Percentiles rank a stretch among this genome's conserved stretches.
Conservation (phyloP, 192 early-diverging fungal species). For the Backusella parvicylindrica region DNA sequence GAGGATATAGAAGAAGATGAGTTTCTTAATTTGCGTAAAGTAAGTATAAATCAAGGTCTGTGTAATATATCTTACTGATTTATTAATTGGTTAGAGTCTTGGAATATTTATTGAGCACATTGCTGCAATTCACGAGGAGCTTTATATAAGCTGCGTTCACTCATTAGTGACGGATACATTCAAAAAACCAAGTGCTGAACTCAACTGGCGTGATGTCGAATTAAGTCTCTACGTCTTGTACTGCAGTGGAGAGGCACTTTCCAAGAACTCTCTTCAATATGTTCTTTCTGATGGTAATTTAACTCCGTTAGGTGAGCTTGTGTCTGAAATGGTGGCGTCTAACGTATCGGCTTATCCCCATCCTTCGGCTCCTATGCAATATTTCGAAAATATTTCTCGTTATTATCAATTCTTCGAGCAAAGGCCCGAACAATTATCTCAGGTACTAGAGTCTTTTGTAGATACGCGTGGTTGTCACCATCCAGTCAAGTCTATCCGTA, state of each 20-base stretch:
- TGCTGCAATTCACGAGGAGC: constrained; percentile 57
- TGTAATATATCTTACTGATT: neutral
- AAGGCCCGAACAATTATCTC: constrained; percentile 58
- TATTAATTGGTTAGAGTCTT: constrained; percentile 47
- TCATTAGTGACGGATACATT: constrained; percentile 58
- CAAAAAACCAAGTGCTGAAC: constrained; percentile 45
- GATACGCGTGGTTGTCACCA: constrained; percentile 77
- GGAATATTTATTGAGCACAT: constrained; percentile 75
- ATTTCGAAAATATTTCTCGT: constrained; percentile 71
- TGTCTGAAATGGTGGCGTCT: constrained; percentile 63
- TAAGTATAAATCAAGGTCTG: constrained; percentile 14
- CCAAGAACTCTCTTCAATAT: constrained; percentile 46
- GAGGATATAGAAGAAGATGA: constrained; percentile 73
- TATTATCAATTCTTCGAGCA: constrained; percentile 72
- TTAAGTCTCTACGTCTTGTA: constrained; percentile 70
- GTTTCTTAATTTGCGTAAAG: constrained; percentile 67
- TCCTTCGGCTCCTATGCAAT: constrained; percentile 64
- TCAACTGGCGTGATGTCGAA: constrained; percentile 75
- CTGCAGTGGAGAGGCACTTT: constrained; percentile 63
- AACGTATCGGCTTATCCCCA: constrained; percentile 75
- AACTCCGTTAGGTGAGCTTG: constrained; percentile 56
- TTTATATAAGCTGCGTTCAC: constrained; percentile 57
- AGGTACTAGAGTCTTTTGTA: constrained; percentile 72
- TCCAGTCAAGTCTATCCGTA: constrained; percentile 61
- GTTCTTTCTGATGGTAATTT: constrained; percentile 32